Base-by-base conservation (phyloP, 23 red algal genomes). In the Gracilaria caudata region DNA sequence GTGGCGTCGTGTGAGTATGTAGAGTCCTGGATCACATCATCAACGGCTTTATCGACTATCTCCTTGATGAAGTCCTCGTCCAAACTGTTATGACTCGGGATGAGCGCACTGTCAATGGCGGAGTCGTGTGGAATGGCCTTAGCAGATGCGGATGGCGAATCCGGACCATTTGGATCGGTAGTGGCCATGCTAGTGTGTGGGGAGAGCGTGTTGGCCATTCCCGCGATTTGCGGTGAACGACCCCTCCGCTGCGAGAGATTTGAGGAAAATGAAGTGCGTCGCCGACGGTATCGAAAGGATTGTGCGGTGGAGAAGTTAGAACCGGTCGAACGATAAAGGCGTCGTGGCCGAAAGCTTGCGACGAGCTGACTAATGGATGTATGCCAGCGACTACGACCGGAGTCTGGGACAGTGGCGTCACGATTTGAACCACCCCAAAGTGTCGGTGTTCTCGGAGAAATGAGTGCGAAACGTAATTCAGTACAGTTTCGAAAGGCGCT, bases 1-100 rank as follows among this genome's bases (percentile, higher is more conserved):
- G 90, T 93, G 13, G 80, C 80, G 25, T 84, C 90, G 72, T 93
- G 90, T 39, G 90, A 85, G 51, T 93, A 93, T 47, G 46, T 73
- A 6, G 70, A 46, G 47, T 85, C 90, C 66, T 80, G 53, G 64
- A 93, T 93, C 57, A 80, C 73, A 54, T 86, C 80, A 57, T 86
- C 61, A 35, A 93, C 90, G 41, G 90, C 73, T 68, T 84, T 86
- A 35, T 78, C 72, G 28, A 93, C 90, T 49, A 85, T 75, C 12
- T 79, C 73, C 56, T 85, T 84, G 37, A 93, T 80, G 49, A 93
- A 93, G 55, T 85, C 57, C 51, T 93, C 90, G 58, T 86, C 90
- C 17, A 55, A 57, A 32, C 12, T 75, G 70, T 47, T 75, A 21
- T 75, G 70, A 49, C 39, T 46, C 33, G 43, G 39, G 19, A 10